Conservation (phyloP, 2,329 filamentous ascomycete species). For the Penicillium sp. region DNA sequence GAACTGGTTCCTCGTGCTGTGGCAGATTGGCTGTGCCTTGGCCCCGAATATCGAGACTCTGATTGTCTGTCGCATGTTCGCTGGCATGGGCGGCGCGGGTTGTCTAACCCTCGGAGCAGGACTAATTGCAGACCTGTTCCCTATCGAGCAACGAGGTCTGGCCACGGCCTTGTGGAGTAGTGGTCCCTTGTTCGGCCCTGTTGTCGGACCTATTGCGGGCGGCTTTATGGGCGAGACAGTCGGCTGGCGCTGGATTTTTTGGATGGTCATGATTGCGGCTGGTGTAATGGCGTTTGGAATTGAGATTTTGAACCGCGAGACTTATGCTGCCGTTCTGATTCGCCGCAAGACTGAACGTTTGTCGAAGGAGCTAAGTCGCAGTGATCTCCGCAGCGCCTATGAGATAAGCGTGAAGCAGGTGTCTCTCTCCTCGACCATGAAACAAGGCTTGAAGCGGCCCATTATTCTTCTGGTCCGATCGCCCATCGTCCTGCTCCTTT, state of each 20-base stretch:
- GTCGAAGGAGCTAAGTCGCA: slow-evolving; percentile 29
- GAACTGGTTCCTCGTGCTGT: slow-evolving; percentile 62
- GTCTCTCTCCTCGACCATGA: background rate
- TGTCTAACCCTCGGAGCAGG: slow-evolving; percentile 53
- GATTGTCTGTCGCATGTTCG: slow-evolving; percentile 68
- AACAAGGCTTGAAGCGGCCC: slow-evolving; percentile 22
- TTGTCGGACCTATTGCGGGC: slow-evolving; percentile 57
- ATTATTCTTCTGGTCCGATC: slow-evolving; percentile 57
- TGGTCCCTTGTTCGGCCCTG: slow-evolving; percentile 49
- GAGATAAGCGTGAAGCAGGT: slow-evolving; percentile 10
- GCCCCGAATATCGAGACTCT: slow-evolving; percentile 64
- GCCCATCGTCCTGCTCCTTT: slow-evolving; percentile 58
- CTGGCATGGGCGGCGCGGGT: slow-evolving; percentile 51
- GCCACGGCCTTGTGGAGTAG: slow-evolving; percentile 53
- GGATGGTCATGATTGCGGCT: slow-evolving; percentile 48
- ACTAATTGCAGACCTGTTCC: slow-evolving; percentile 54
- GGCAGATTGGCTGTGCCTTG: slow-evolving; percentile 66
- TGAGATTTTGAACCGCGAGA: slow-evolving; percentile 34
- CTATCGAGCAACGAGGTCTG: slow-evolving; percentile 48
- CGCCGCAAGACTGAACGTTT: slow-evolving; percentile 34
- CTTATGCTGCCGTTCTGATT: slow-evolving; percentile 36
- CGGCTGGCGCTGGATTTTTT: slow-evolving; percentile 63
- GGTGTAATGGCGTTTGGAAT: slow-evolving; percentile 38
- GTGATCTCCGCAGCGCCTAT: slow-evolving; percentile 34
- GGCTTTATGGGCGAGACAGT: slow-evolving; percentile 57